Conservation (phyloP, 805 yeast species). For the Myxozyma udenii region DNA sequence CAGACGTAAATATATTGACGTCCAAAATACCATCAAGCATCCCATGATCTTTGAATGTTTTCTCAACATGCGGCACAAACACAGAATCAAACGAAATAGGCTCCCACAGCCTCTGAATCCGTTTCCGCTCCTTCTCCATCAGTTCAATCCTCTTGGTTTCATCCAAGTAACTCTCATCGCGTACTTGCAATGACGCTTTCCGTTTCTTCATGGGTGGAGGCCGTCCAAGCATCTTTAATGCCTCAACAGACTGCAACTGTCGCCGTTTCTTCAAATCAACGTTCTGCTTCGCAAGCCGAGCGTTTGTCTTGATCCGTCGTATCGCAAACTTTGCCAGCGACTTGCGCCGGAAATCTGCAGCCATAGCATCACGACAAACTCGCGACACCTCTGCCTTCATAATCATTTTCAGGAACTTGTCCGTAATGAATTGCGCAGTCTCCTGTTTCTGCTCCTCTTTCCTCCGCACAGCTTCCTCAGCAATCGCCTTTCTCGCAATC, state of each 20-base stretch:
- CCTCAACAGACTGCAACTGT: slow-evolving; percentile 40
- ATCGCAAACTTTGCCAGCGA: slow-evolving; percentile 40
- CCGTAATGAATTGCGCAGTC: slow-evolving; percentile 44
- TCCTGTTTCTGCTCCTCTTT: slow-evolving; percentile 36
- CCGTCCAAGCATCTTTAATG: slow-evolving; percentile 27
- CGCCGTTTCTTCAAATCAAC: slow-evolving; percentile 41
- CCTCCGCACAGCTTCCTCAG: slow-evolving; percentile 28
- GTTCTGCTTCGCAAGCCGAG: slow-evolving; percentile 32
- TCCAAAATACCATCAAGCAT: slow-evolving; percentile 36
- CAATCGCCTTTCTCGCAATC: slow-evolving; percentile 18
- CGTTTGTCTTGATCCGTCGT: slow-evolving; percentile 37
- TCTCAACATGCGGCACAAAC: slow-evolving; percentile 36
- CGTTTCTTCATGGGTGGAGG: slow-evolving; percentile 8
- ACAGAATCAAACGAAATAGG: slow-evolving; percentile 45
- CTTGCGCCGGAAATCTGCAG: slow-evolving; percentile 43
- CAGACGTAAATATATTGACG: slow-evolving; percentile 46
- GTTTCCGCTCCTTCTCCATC: slow-evolving; percentile 37
- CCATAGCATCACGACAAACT: slow-evolving; percentile 44
- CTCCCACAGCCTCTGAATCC: slow-evolving; percentile 47
- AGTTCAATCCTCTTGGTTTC: slow-evolving; percentile 21
- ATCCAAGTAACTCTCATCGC: slow-evolving; percentile 23
- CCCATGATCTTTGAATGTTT: slow-evolving; percentile 35
- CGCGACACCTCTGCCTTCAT: slow-evolving; percentile 38
- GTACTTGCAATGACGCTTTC: slow-evolving; percentile 9
- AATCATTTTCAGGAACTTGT: neutral